Evolutionary conservation across 2,329 filamentous ascomycete genomes (phyloP).

Genomic region (Ceratocystis cacaofunesta): DNA sequence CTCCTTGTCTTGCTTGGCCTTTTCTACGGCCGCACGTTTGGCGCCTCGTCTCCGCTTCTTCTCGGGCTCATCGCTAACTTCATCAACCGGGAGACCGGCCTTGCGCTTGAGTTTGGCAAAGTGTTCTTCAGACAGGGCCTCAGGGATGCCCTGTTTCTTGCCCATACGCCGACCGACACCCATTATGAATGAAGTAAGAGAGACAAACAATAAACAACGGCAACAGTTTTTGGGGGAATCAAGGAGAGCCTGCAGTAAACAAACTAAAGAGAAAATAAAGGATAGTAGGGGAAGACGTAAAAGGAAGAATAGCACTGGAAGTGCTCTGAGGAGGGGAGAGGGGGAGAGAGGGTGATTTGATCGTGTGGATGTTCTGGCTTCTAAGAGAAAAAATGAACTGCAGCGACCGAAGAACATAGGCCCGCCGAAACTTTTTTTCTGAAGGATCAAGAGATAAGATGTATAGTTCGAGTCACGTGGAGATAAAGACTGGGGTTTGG

Average conservation of each 20-base stretch:
- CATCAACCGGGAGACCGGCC: constrained; percentile 50
- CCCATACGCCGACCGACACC: constrained; percentile 84
- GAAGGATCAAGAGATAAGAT: constrained; percentile 14
- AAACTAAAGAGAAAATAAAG: background rate
- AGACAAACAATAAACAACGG: background rate
- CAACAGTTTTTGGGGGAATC: background rate
- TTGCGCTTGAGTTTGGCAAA: constrained; percentile 76
- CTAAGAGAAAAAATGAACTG: background rate
- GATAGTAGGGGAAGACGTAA: too few relatives aligned
- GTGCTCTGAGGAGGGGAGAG: background rate
- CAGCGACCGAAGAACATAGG: constrained; percentile 18
- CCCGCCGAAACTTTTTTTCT: constrained; percentile 28
- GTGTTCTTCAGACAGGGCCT: constrained; percentile 65
- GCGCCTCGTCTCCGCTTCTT: constrained; percentile 42
- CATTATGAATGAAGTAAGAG: constrained; percentile 41
- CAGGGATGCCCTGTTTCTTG: constrained; percentile 83
- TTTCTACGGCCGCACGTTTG: constrained; percentile 24
- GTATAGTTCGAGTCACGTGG: constrained; percentile 8
- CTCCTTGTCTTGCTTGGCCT: constrained; percentile 21
- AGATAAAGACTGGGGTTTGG: background rate
- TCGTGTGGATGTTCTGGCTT: background rate
- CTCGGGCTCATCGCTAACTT: constrained; percentile 40
- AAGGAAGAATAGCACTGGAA: background rate
- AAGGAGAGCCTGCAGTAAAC: background rate
- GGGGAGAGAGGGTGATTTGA: background rate